Evolutionary conservation across 1,284 basidiomycete species (phyloP), one percentile per base, ranked within the genome.

Genomic region (Pterulicium gracile): DNA sequence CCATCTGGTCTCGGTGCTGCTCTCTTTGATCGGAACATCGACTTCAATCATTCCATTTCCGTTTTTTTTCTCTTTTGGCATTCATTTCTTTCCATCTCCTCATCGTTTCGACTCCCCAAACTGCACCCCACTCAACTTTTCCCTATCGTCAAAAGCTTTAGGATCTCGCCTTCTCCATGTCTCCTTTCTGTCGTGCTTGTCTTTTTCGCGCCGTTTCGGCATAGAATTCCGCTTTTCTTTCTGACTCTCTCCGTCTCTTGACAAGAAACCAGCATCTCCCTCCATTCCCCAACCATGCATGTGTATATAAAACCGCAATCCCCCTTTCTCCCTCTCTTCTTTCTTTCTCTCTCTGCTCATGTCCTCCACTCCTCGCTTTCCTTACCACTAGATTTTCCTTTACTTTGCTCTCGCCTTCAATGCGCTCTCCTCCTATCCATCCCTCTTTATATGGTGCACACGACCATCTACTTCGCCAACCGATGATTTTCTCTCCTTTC

Each of bases 61-160:
- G 27, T 32, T 32, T 32, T 32, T 32, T 32, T 32, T 32, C 27
- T n/a, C 27, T 7, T 7, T 32, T 32, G 10, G n/a, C 27, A 7
- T 7, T n/a, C 27, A 32, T 32, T 32, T 32, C n/a, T 32, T 32
- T 32, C n/a, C 27, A 32, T 10, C n/a, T 32, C 27, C 7, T 32
- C 27, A 32, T 32, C 10, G n/a, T 32, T n/a, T 10, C 7, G 27
- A 32, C 7, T 32, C 27, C 27, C n/a, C n/a, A n/a, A n/a, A n/a
- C n/a, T n/a, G 19, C 36, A 39, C 36, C 36, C 36, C n/a, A 17
- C 36, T 39, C 36, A 39, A 17, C 36, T 39, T 18, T 32, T 32
- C n/a, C 7, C 36, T 39, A 15, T 18, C 15, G 4, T 39, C 15
- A 17, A 18, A 15, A 4, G n/a, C 36, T 17, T 4, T n/a, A n/a